Evolutionary conservation across 31 red algal genomes (phyloP).

Genomic region (Odonthalia washingtoniensis): DNA sequence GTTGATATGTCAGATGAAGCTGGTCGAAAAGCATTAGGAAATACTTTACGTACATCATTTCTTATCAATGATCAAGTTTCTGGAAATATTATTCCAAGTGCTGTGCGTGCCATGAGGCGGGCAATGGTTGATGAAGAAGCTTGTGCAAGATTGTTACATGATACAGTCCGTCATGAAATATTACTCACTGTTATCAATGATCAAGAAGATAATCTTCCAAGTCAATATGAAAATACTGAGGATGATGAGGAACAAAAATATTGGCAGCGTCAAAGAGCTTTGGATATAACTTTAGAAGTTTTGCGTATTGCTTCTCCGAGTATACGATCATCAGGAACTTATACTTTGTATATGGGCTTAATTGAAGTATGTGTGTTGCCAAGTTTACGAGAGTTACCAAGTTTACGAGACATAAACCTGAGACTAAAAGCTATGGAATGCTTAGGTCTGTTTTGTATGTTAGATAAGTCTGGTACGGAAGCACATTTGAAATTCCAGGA

Average conservation of each 20-base stretch:
- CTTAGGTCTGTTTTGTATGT: constrained; percentile 67
- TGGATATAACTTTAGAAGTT: constrained; percentile 54
- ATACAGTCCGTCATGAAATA: constrained; percentile 65
- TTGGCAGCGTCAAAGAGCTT: constrained; percentile 40
- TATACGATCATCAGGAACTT: background rate
- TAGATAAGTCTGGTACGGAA: constrained; percentile 64
- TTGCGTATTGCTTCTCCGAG: constrained; percentile 34
- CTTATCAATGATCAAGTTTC: constrained; percentile 39
- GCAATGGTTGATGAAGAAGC: constrained; percentile 55
- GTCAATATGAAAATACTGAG: background rate
- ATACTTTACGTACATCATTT: constrained; percentile 49
- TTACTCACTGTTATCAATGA: background rate
- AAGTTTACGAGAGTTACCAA: constrained; percentile 38
- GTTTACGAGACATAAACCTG: constrained; percentile 38
- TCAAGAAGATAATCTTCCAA: background rate
- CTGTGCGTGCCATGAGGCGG: constrained; percentile 61
- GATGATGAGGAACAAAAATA: constrained; percentile 23
- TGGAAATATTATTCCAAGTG: constrained; percentile 46
- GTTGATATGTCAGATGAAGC: constrained; percentile 70
- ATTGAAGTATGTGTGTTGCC: constrained; percentile 55
- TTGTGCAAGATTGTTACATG: constrained; percentile 49
- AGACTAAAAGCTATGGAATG: constrained; percentile 52
- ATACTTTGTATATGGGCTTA: constrained; percentile 47
- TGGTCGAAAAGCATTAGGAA: constrained; percentile 53
- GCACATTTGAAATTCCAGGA: constrained; percentile 59